Conservation (phyloP, 1,284 basidiomycete genomes). For the Taiwanofungus camphoratus region DNA sequence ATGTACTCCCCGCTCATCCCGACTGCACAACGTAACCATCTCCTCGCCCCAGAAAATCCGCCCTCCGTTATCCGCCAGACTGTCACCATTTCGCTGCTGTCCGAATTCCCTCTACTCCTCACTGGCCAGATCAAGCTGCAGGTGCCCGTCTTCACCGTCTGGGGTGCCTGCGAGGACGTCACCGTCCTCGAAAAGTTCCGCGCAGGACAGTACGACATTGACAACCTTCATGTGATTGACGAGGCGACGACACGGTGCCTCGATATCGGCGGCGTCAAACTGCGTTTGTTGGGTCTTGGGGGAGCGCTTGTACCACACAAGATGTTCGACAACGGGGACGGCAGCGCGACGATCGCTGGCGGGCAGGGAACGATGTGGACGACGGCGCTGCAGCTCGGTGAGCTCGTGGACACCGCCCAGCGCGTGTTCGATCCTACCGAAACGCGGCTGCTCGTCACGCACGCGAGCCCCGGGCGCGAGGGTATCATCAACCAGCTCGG, state of each 20-base stretch:
- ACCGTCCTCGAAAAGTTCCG: slow-evolving; percentile 90
- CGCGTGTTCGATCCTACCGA: slow-evolving; percentile 90
- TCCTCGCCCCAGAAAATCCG: slow-evolving; percentile 65
- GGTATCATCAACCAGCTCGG: slow-evolving; percentile 90
- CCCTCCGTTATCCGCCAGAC: slow-evolving; percentile 58
- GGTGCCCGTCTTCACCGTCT: slow-evolving; percentile 94
- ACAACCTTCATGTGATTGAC: slow-evolving; percentile 88
- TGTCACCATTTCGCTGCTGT: slow-evolving; percentile 71
- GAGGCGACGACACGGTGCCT: slow-evolving; percentile 90
- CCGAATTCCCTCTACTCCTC: slow-evolving; percentile 91
- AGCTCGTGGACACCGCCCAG: slow-evolving; percentile 96
- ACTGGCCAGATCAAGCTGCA: slow-evolving; percentile 84
- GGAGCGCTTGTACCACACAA: slow-evolving; percentile 96
- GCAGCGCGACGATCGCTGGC: slow-evolving; percentile 92
- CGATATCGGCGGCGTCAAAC: slow-evolving; percentile 89
- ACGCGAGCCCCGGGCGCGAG: slow-evolving; percentile 90
- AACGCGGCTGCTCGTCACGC: slow-evolving; percentile 90
- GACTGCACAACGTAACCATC: slow-evolving; percentile 72
- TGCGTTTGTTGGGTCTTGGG: slow-evolving; percentile 91
- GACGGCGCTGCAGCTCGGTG: slow-evolving; percentile 94
- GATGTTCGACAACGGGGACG: slow-evolving; percentile 96
- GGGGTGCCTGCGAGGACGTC: slow-evolving; percentile 98
- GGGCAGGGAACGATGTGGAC: slow-evolving; percentile 99
- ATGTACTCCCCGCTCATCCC: slow-evolving; percentile 98
- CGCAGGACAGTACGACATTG: slow-evolving; percentile 73